phyloP scores from a whole-genome alignment of 345 rosid species.

The Anastatica hierochuntica region DNA sequence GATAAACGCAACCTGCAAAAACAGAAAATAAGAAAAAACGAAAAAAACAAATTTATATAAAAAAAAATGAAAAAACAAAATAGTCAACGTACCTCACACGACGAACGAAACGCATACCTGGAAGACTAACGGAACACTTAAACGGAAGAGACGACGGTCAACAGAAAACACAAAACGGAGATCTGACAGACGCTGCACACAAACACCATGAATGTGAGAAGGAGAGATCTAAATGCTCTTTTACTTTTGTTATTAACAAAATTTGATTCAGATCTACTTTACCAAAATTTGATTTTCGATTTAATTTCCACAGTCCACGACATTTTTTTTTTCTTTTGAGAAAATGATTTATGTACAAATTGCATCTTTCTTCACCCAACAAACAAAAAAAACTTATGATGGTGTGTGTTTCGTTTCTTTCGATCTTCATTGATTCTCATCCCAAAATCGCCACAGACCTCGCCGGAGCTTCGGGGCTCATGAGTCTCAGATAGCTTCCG shows the following conservation, averaged over 20 bases:
- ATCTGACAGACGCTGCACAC: conserved; percentile 11
- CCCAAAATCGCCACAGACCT: conserved; percentile 5
- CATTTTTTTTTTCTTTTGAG: background rate
- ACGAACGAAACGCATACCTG: conserved; percentile 13
- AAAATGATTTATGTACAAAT: conserved; percentile 19
- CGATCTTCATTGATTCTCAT: background rate
- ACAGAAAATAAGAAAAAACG: no score
- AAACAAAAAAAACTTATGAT: conserved; percentile 17
- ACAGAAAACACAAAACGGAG: background rate
- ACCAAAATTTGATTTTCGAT: background rate
- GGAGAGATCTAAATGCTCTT: background rate
- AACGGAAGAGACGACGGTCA: background rate
- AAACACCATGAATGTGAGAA: conserved; percentile 1
- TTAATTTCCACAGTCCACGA: background rate
- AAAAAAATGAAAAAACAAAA: background rate
- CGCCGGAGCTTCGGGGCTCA: background rate
- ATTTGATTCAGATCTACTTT: background rate
- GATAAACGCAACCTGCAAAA: no score
- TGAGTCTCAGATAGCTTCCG: background rate
- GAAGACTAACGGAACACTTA: conserved; percentile 5
- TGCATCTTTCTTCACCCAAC: conserved; percentile 27
- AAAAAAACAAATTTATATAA: background rate
- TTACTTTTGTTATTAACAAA: background rate
- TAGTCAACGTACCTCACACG: conserved; percentile 9
- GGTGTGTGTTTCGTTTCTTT: conserved; percentile 12